Conservation (phyloP, 2,329 filamentous ascomycete genomes). For the Colletotrichum tabaci region DNA sequence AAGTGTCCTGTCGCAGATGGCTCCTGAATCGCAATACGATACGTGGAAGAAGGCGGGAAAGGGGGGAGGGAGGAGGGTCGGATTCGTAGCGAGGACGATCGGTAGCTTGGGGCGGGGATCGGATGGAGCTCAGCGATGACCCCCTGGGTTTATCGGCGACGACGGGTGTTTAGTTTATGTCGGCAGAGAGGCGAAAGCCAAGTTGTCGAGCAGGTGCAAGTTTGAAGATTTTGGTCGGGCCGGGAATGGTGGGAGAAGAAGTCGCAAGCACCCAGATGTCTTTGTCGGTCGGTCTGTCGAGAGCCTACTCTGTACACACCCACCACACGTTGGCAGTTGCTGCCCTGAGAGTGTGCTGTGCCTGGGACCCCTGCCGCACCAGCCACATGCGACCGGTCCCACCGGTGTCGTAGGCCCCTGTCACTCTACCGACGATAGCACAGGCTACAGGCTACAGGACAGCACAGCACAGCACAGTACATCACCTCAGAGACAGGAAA, state of each 20-base stretch:
- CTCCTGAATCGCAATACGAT: slow-evolving; percentile 38
- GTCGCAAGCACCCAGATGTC: slow-evolving; percentile 35
- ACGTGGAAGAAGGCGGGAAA: slow-evolving; percentile 35
- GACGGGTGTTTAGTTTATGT: slow-evolving; percentile 33
- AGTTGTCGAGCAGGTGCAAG: slow-evolving; percentile 11
- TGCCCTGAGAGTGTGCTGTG: slow-evolving; percentile 29
- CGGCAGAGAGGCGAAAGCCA: slow-evolving; percentile 13
- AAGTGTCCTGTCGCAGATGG: slow-evolving; percentile 40
- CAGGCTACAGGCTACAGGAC: background rate
- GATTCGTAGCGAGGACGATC: slow-evolving; percentile 26
- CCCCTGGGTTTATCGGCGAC: slow-evolving; percentile 11
- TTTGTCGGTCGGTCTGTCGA: slow-evolving; percentile 12
- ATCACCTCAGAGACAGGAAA: slow-evolving; percentile 4
- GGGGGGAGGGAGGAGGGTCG: slow-evolving; percentile 31
- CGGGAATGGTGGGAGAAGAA: slow-evolving; percentile 32
- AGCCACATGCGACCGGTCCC: slow-evolving; percentile 35
- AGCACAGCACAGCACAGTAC: background rate
- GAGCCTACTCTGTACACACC: slow-evolving; percentile 29
- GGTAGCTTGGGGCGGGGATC: slow-evolving; percentile 6
- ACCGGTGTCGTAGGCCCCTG: slow-evolving; percentile 37
- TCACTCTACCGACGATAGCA: slow-evolving; percentile 29
- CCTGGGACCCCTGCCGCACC: slow-evolving; percentile 39
- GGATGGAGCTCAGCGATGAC: slow-evolving; percentile 5
- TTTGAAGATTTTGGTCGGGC: slow-evolving; percentile 19
- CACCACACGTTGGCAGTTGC: background rate